A percentile compares a stretch with the other conserved stretches of the same genome.
Conservation (phyloP, 176 grass and related monocot genomes). For the Secale cereale region DNA sequence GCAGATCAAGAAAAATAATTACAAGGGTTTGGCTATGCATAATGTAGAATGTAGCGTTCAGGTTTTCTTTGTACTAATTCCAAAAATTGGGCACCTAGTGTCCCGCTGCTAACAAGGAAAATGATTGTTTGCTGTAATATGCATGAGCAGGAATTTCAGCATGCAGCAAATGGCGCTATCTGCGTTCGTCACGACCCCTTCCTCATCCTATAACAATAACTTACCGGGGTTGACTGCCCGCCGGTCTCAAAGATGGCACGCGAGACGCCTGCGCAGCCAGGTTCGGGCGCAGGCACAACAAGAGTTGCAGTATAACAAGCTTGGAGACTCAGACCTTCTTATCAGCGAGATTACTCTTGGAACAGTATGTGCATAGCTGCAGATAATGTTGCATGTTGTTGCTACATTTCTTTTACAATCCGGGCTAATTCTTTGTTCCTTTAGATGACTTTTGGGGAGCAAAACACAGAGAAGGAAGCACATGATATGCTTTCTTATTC, state of each 20-base stretch:
- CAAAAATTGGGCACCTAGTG: neutral
- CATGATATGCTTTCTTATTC: constrained; percentile 42
- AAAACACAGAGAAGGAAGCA: constrained; percentile 44
- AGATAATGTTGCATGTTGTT: neutral
- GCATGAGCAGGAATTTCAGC: constrained; percentile 26
- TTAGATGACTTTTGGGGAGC: constrained; percentile 41
- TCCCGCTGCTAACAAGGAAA: neutral
- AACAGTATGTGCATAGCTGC: constrained; percentile 35
- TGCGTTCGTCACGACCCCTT: constrained; percentile 1
- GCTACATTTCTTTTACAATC: neutral
- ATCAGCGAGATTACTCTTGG: constrained; percentile 66
- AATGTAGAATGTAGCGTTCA: neutral
- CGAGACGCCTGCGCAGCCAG: neutral
- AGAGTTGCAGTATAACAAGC: constrained; percentile 46
- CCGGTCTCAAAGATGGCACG: neutral
- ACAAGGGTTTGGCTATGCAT: neutral
- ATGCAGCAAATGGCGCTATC: constrained; percentile 36
- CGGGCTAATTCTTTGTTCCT: neutral
- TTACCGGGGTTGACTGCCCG: neutral
- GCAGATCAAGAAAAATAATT: neutral
- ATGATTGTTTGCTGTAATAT: neutral
- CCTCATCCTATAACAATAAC: neutral
- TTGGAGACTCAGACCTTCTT: constrained; percentile 65
- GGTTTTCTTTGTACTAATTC: neutral
- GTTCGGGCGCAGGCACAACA: constrained; percentile 11